Conservation (phyloP, 2,329 filamentous ascomycete genomes). For the Cladosporium cucumerinum region DNA sequence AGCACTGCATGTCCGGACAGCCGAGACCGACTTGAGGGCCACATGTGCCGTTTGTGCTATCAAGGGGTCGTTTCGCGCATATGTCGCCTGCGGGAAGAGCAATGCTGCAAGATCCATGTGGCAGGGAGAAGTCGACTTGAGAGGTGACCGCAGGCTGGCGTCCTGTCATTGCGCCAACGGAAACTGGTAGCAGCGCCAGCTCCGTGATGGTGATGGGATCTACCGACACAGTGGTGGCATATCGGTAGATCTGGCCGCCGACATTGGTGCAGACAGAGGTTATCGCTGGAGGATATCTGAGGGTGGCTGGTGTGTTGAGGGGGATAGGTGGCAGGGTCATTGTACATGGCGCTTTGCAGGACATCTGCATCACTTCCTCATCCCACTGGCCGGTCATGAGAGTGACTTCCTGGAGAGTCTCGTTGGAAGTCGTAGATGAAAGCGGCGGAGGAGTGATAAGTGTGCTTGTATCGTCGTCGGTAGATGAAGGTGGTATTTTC, state of each 20-base stretch:
- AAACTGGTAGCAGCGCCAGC: background rate
- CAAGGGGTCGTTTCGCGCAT: background rate
- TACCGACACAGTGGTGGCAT: background rate
- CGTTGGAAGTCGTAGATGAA: background rate
- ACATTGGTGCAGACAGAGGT: background rate
- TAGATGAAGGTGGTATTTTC: background rate
- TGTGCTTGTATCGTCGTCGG: background rate
- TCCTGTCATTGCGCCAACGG: background rate
- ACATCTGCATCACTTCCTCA: background rate
- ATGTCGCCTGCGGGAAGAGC: background rate
- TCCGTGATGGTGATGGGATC: background rate
- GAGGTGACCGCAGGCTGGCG: background rate
- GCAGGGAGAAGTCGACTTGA: background rate
- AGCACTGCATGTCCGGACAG: constrained; percentile 6
- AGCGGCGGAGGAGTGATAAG: background rate
- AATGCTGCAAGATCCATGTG: background rate
- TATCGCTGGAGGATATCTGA: background rate
- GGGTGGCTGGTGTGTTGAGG: background rate
- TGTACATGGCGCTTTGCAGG: constrained; percentile 3
- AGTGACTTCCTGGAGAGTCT: background rate
- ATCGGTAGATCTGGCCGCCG: background rate
- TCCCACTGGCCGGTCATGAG: constrained; percentile 3
- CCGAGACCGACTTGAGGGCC: background rate
- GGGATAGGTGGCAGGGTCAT: background rate
- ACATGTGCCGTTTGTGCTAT: background rate